Percentiles rank a stretch among this genome's conserved stretches.
Evolutionary conservation across 768 basidiomycete genomes (phyloP).

Genomic region (Tricholoma saponaceum): DNA sequence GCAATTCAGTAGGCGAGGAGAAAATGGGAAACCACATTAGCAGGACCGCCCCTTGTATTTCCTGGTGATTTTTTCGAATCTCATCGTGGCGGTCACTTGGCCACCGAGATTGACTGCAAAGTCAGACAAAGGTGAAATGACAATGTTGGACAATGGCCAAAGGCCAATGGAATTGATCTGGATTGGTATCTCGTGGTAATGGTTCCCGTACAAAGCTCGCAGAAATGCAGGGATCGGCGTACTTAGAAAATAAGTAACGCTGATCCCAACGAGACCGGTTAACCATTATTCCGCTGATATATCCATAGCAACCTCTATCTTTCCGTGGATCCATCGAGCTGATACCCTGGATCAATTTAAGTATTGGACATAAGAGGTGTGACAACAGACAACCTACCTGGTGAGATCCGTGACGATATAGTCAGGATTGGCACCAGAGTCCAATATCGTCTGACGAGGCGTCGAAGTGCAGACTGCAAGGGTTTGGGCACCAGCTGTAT

Average conservation of each 20-base stretch:
- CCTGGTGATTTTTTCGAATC: background rate
- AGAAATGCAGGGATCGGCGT: too few relatives aligned
- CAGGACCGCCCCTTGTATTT: background rate
- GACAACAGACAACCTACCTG: conserved; percentile 37
- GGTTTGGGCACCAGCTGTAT: conserved; percentile 69
- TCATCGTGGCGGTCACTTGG: background rate
- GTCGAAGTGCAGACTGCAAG: conserved; percentile 87
- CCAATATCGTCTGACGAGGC: conserved; percentile 44
- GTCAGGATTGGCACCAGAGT: conserved; percentile 52
- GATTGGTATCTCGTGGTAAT: too few relatives aligned
- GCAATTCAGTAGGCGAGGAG: background rate
- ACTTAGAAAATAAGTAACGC: too few relatives aligned
- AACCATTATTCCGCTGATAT: conserved; percentile 15
- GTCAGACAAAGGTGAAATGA: too few relatives aligned
- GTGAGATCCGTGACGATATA: conserved; percentile 69
- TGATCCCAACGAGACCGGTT: too few relatives aligned
- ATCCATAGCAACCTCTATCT: conserved; percentile 43
- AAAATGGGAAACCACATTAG: background rate
- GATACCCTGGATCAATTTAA: conserved; percentile 33
- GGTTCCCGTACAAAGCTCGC: too few relatives aligned
- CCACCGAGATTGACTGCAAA: background rate
- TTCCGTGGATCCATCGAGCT: conserved; percentile 39
- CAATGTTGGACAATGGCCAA: too few relatives aligned
- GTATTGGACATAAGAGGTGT: background rate
- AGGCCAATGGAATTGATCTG: too few relatives aligned